Evolutionary conservation across 2,329 filamentous ascomycete genomes (phyloP), one percentile per base, ranked within the genome.

Genomic region (Botrytis fabae): DNA sequence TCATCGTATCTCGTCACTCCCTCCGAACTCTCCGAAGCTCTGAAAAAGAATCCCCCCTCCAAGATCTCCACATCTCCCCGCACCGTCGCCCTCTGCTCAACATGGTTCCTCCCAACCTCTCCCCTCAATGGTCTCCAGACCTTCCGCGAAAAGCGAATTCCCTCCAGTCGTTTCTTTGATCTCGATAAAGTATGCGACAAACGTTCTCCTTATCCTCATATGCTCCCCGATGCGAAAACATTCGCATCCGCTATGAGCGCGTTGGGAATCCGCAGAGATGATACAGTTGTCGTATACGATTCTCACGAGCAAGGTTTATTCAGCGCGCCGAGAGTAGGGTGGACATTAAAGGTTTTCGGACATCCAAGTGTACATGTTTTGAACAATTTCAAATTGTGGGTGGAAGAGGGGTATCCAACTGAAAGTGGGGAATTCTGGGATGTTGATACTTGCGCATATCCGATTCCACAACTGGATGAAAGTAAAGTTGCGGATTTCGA

Each of bases 31-130:
- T 84, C 91, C 80, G 89, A 92, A 76, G 95, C 94, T 69, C 87
- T 99, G 69, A 91, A 92, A 82, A 92, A 92, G 84, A 97, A 95
- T 82, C 88, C 94, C 5, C 88, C 92, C 20, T 92, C 91, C 70
- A 90, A 91, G 75, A 92, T 95, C 78, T 94, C 93, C 74, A 92
- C 93, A 61, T 90, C 93, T 20, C 92, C 95, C 1, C 91, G 93
- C 77, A 91, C 97, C 61, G 90, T 99, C 71, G 93, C 96, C 4
- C 87, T 99, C 60, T 98, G 95, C 83, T 96, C 95, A 64, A 89
- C 94, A 38, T 99, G 96, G 96, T 99, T 98, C 81, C 89, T 99
- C 75, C 96, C 96, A 75, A 98, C 97, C 82, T 95, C 97, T 78
- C 89, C 89, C 71, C 91, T 94, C 75, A 93, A 89, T 65, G 96